Evolutionary conservation across 331 rosid species (phyloP), one percentile per base, ranked within the genome.

Genomic region (Malus hybrid): DNA sequence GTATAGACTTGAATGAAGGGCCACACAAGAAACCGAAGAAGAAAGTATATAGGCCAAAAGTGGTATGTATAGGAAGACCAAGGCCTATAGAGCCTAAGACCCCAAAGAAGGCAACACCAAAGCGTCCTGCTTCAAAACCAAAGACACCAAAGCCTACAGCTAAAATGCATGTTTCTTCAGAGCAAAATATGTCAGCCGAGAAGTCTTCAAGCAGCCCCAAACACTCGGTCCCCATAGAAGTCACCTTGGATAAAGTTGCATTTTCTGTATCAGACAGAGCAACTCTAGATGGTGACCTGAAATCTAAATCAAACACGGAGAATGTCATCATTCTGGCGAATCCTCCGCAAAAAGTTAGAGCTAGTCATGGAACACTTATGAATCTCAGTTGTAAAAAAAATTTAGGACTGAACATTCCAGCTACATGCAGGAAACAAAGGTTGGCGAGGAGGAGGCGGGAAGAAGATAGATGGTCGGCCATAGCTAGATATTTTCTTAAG

Each of bases 11-110:
- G 76, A 86, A 88, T 56, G 64, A 84, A 80, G 88, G 86, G 44
- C 92, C 97, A 32, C 82, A 56, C 52, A 87, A 85, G 90, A 90
- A 83, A 78, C 79, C 82, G 3, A 86, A 73, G 73, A 86, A 88
- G 66, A 88, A 83, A 83, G 82, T 85, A 65, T 90, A 91, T 77
- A 87, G 97, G 83, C 96, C 96, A 13, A 91, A 87, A 79, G 96
- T 93, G 52, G 80, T 91, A 33, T 76, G 31, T 22, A 88, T 87
- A 83, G 85, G 82, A 61, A 91, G 82, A 67, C 82, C 87, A 82
- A 83, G 67, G 67, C 74, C 74, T 71, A 4, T 55, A n/a, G 65
- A 67, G 22, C 71, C 54, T 2, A 76, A 63, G 56, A 74, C 83
- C 5, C 85, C 88, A 27, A 76, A 75, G 13, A 76, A 78, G 52